Conservation (phyloP, 202 grass and related monocot genomes). For the Panicum virgatum region DNA sequence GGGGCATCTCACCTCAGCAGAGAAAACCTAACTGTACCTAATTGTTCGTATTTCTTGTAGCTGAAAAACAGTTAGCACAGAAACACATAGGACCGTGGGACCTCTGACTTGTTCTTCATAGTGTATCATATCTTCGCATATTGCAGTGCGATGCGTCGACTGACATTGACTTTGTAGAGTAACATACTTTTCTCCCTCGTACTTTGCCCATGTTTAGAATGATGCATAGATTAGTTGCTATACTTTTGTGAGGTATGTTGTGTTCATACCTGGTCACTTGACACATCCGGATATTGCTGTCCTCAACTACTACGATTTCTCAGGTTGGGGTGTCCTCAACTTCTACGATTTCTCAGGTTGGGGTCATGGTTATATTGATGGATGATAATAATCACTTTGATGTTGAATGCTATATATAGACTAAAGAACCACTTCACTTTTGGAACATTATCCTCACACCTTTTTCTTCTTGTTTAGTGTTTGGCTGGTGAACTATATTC, state of each 20-base stretch:
- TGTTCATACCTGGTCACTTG: slow-evolving; percentile 5
- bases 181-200: slow-evolving; percentile 4
- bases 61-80: slow-evolving; percentile 34
- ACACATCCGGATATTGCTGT: slow-evolving; percentile 17
- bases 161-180: slow-evolving; percentile 45
- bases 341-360: neutral
- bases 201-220: slow-evolving; percentile 21
- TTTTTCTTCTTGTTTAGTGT: neutral
- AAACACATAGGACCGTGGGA: slow-evolving; percentile 30
- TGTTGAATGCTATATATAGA: neutral
- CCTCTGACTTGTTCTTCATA: slow-evolving; percentile 22
- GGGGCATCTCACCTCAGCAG: slow-evolving; percentile 67
- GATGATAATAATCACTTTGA: neutral
- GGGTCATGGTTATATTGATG: neutral
- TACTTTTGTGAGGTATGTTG: neutral
- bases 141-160: slow-evolving; percentile 16
- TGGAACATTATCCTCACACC: neutral
- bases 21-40: slow-evolving; percentile 75
- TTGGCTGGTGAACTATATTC: neutral
- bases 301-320: neutral
- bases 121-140: slow-evolving; percentile 36
- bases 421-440: neutral
- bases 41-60: slow-evolving; percentile 44
- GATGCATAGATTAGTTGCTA: neutral
- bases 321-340: neutral